A percentile compares a stretch with the other conserved stretches of the same genome.
phyloP scores from a whole-genome alignment of 208 protist species.

The Acanthamoeba healyi region DNA sequence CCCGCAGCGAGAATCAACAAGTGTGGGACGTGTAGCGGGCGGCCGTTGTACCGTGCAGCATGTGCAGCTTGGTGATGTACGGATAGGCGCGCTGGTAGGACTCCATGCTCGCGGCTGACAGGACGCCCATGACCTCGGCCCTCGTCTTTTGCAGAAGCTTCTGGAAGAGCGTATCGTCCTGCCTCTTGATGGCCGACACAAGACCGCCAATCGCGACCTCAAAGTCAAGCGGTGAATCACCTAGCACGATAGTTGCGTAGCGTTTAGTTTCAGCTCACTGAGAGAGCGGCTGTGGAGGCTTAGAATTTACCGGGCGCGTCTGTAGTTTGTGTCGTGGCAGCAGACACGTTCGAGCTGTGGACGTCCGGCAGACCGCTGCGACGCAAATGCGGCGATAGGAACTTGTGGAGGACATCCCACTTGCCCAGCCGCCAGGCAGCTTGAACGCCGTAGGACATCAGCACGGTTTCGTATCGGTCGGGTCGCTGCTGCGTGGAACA shows the following conservation, averaged over 20 bases:
- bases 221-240: slow-evolving; percentile 47
- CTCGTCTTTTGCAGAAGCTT: background rate
- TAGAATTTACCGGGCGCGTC: no score
- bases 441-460: slow-evolving; percentile 84
- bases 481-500: background rate
- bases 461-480: background rate
- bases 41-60: slow-evolving; percentile 89
- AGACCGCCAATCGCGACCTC: slow-evolving; percentile 79
- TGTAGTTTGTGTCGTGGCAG: background rate
- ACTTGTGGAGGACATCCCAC: slow-evolving; percentile 86
- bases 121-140: slow-evolving; percentile 74
- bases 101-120: slow-evolving; percentile 88
- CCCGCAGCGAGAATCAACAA: no score
- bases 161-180: slow-evolving; percentile 76
- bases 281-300: no score
- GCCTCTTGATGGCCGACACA: slow-evolving; percentile 43
- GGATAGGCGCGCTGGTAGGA: slow-evolving; percentile 89
- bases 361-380: background rate
- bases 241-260: no score
- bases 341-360: no score
- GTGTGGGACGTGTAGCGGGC: background rate
- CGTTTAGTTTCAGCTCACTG: no score
- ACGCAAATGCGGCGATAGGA: slow-evolving; percentile 20
- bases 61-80: slow-evolving; percentile 89
- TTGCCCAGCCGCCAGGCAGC: slow-evolving; percentile 89